Evolutionary conservation across 352 stramenopile genomes (phyloP).

Genomic region (Phytophthora uliginosa): DNA sequence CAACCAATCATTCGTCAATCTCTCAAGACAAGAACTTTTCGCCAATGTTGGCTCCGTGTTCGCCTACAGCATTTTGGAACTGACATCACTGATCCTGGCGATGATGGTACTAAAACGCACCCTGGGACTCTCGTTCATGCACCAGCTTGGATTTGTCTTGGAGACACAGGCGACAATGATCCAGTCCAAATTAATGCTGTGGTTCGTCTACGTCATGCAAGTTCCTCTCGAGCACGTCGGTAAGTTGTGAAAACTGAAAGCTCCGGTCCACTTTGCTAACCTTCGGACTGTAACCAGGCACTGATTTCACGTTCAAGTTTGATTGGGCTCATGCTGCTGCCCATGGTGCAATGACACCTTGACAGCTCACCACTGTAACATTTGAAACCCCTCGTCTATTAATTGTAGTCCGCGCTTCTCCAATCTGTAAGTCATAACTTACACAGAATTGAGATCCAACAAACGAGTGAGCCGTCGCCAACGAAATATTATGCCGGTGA

Average conservation of each 20-base stretch:
- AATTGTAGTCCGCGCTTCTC: background rate
- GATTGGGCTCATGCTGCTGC: conserved; percentile 2
- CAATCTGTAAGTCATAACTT: no score
- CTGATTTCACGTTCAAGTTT: conserved; percentile 29
- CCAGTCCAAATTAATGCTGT: conserved; percentile 37
- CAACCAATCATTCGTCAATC: background rate
- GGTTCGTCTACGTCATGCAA: conserved; percentile 28
- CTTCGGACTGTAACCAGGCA: background rate
- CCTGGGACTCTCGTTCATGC: conserved; percentile 23
- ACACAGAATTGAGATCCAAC: background rate
- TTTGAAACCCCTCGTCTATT: background rate
- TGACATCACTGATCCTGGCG: conserved; percentile 16
- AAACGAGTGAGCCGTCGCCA: background rate
- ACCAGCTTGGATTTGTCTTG: conserved; percentile 40
- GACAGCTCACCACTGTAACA: background rate
- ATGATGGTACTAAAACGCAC: conserved; percentile 20
- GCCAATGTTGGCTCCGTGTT: background rate
- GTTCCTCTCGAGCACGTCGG: conserved; percentile 18
- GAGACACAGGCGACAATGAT: conserved; percentile 27
- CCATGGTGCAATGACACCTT: background rate
- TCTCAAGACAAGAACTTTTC: conserved; percentile 4
- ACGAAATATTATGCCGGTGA: conserved; percentile 48
- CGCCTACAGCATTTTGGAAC: conserved; percentile 21
- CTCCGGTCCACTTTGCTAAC: background rate
- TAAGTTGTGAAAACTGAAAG: conserved; percentile 1